These are phyloP conservation scores for Perilla frutescens DNA, from an alignment of 257 asterid species.

Conservation along the genomic window DNA sequence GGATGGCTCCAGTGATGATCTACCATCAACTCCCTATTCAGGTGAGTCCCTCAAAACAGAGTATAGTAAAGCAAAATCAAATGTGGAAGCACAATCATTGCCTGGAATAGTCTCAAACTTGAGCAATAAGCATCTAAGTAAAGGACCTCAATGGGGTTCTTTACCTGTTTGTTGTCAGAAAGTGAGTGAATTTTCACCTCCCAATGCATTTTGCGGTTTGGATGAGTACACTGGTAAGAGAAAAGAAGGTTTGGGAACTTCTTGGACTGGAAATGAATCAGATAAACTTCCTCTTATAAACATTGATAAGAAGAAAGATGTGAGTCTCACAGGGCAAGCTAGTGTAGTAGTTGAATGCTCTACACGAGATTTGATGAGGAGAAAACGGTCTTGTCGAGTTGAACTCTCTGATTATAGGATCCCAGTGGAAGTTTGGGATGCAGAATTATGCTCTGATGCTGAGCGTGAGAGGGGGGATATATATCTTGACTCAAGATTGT, in stretches of 20 bases:
- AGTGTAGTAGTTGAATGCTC: slow-evolving; percentile 61
- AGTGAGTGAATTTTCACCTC: slow-evolving; percentile 42
- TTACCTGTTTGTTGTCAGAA: slow-evolving; percentile 65
- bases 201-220: slow-evolving; percentile 33
- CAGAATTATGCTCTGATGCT: slow-evolving; percentile 42
- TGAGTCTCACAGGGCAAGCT: slow-evolving; percentile 41
- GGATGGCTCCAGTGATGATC: slow-evolving; percentile 80
- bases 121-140: slow-evolving; percentile 47
- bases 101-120: slow-evolving; percentile 44
- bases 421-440: slow-evolving; percentile 39
- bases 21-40: slow-evolving; percentile 44
- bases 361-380: slow-evolving; percentile 86
- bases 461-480: slow-evolving; percentile 42
- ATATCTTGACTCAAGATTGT: slow-evolving; percentile 31
- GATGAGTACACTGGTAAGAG: slow-evolving; percentile 38
- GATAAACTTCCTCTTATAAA: slow-evolving; percentile 40
- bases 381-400: slow-evolving; percentile 63
- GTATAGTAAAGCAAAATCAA: slow-evolving; percentile 41
- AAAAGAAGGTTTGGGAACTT: slow-evolving; percentile 41
- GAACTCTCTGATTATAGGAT: slow-evolving; percentile 51
- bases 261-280: slow-evolving; percentile 44
- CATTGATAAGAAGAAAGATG: slow-evolving; percentile 39
- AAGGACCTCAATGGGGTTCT: slow-evolving; percentile 74
- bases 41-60: slow-evolving; percentile 48
- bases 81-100: slow-evolving; percentile 35